These are phyloP conservation scores for Leccinum arenicola DNA, from an alignment of 768 basidiomycete genomes.

Conservation along the genomic window DNA sequence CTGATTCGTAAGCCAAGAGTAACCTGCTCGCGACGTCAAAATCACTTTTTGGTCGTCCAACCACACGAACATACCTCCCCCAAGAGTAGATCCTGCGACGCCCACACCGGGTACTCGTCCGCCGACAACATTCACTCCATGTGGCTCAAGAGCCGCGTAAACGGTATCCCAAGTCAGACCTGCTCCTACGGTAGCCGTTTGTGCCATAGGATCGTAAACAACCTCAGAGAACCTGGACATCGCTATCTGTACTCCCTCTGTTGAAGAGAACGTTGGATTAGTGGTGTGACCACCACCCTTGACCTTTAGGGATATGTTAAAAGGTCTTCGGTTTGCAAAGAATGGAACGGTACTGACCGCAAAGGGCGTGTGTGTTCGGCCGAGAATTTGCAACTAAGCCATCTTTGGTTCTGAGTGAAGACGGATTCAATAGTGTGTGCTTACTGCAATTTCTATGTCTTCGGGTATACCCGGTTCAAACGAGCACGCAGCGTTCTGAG, in stretches of 20 bases:
- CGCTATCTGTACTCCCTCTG: slow-evolving; percentile 53
- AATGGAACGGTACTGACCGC: slow-evolving; percentile 15
- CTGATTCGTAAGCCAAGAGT: slow-evolving; percentile 55
- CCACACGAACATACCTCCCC: slow-evolving; percentile 41
- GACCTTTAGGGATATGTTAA: slow-evolving; percentile 35
- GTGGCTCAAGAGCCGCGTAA: slow-evolving; percentile 47
- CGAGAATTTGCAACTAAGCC: slow-evolving; percentile 27
- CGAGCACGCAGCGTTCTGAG: slow-evolving; percentile 45
- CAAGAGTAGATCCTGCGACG: slow-evolving; percentile 54
- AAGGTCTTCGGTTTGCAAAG: neutral
- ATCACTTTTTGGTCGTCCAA: neutral
- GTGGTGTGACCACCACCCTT: slow-evolving; percentile 59
- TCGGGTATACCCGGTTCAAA: slow-evolving; percentile 56
- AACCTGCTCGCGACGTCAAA: slow-evolving; percentile 5
- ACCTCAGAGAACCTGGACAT: slow-evolving; percentile 47
- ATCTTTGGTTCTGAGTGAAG: neutral
- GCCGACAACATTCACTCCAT: slow-evolving; percentile 54
- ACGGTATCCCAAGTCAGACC: slow-evolving; percentile 64
- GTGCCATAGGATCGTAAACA: slow-evolving; percentile 35
- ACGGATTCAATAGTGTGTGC: neutral
- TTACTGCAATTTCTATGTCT: slow-evolving; percentile 50
- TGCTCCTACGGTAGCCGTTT: slow-evolving; percentile 40
- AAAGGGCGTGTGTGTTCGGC: slow-evolving; percentile 39
- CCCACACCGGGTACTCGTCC: slow-evolving; percentile 54
- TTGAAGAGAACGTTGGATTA: slow-evolving; percentile 59